Percentiles rank a stretch among this genome's conserved stretches.
Evolutionary conservation across 495 filamentous ascomycete species (phyloP).

Genomic region (Usnea hakonensis): DNA sequence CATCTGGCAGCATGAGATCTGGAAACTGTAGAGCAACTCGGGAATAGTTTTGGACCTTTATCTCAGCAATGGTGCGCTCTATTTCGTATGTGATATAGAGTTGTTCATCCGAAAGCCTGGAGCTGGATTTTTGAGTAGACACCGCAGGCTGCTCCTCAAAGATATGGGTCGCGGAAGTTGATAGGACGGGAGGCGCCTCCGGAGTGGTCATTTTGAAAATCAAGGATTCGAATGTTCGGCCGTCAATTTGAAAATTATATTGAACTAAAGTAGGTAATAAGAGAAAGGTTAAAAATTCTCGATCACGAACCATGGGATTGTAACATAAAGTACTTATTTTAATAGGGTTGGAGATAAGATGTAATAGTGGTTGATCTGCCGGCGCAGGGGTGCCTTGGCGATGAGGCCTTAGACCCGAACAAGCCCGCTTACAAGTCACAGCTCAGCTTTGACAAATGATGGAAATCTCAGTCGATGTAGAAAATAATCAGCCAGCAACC

Average conservation of each 20-base stretch:
- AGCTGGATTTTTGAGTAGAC: conserved; percentile 30
- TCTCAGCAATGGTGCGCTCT: conserved; percentile 66
- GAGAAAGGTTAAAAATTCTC: background rate
- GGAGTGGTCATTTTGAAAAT: background rate
- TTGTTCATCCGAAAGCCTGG: conserved; percentile 56
- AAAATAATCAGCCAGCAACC: background rate
- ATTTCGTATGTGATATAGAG: conserved; percentile 80
- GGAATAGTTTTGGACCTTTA: conserved; percentile 59
- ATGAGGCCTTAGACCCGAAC: background rate
- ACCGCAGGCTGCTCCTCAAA: conserved; percentile 53
- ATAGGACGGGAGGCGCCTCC: conserved; percentile 64
- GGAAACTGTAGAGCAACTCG: conserved; percentile 90
- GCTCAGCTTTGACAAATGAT: no score
- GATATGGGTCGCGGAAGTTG: conserved; percentile 76
- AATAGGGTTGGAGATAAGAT: background rate
- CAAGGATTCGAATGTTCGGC: no score
- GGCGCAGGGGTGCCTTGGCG: background rate
- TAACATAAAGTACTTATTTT: no score
- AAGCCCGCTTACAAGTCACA: no score
- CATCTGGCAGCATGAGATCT: conserved; percentile 82
- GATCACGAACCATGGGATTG: no score
- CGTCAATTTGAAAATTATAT: no score
- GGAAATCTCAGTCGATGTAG: no score
- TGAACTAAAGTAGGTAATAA: background rate
- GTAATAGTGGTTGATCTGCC: background rate